Percentiles rank a stretch among this genome's conserved stretches.
These are phyloP conservation scores for Coprinopsis marcescibilis DNA, from an alignment of 768 basidiomycete species.

Conservation along the genomic window DNA sequence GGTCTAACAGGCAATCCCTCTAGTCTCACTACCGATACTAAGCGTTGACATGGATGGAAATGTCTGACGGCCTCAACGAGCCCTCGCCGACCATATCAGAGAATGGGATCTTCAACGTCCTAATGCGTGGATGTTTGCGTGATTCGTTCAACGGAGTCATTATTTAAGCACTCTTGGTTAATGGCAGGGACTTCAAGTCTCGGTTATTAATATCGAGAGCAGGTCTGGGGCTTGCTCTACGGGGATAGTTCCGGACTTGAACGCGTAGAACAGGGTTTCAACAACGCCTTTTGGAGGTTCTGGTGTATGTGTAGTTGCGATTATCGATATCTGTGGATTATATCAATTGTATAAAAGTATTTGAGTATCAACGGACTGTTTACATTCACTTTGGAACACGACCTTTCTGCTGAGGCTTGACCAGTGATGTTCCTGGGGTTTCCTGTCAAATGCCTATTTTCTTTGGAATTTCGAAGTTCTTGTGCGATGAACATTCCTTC, in stretches of 20 bases:
- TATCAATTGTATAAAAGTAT: too few species aligned
- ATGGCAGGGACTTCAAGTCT: slow-evolving; percentile 30
- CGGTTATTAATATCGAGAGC: slow-evolving; percentile 22
- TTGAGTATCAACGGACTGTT: too few species aligned
- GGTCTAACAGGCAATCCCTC: slow-evolving; percentile 5
- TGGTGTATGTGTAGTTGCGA: too few species aligned
- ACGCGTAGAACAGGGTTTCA: too few species aligned
- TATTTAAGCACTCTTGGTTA: slow-evolving; percentile 39
- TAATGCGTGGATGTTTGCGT: slow-evolving; percentile 40
- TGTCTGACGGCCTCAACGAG: slow-evolving; percentile 72
- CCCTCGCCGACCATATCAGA: slow-evolving; percentile 54
- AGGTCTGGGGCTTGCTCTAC: slow-evolving; percentile 1
- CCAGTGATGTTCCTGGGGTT: too few species aligned
- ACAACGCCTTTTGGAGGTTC: too few species aligned
- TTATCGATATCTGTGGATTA: too few species aligned
- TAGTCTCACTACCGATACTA: slow-evolving; percentile 45
- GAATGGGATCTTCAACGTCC: slow-evolving; percentile 68
- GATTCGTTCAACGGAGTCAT: slow-evolving; percentile 46
- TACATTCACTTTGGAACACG: too few species aligned
- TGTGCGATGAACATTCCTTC: too few species aligned
- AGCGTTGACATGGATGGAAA: slow-evolving; percentile 22
- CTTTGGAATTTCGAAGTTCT: too few species aligned
- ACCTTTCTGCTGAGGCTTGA: too few species aligned
- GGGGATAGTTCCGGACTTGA: slow-evolving; percentile 15
- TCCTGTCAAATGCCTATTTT: too few species aligned